Conservation (phyloP, 345 rosid genomes). For the Dimocarpus longan region DNA sequence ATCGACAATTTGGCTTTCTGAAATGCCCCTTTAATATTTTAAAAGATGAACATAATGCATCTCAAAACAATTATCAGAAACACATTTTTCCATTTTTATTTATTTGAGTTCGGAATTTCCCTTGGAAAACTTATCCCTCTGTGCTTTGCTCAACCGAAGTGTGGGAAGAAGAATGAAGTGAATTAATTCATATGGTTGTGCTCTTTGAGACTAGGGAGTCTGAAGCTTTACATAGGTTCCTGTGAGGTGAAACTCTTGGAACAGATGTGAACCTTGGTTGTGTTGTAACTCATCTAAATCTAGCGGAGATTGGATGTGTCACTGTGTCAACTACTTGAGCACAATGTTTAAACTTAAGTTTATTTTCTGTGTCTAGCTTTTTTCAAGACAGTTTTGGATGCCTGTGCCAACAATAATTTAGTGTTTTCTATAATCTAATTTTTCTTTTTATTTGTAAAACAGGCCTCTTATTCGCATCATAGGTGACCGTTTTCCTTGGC, state of each 20-base stretch:
- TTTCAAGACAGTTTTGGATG: neutral
- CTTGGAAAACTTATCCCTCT: neutral
- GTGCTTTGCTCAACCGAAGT: neutral
- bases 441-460: slow-evolving; percentile 30
- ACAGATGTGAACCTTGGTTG: neutral
- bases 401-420: neutral
- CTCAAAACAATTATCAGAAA: neutral
- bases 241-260: neutral
- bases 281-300: neutral
- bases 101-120: neutral
- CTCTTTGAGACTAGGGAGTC: neutral
- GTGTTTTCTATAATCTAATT: neutral
- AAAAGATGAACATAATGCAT: neutral
- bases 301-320: neutral
- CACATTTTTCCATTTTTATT: neutral
- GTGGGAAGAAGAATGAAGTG: neutral
- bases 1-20: neutral
- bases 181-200: neutral
- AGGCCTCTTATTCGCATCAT: slow-evolving; percentile 97
- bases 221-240: neutral
- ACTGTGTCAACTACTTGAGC: neutral
- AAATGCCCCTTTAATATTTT: neutral
- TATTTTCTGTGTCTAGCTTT: neutral
- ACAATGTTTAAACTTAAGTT: neutral
- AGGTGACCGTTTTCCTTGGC: slow-evolving; percentile 99